Base-by-base conservation (phyloP, 257 asterid species). In the Solanum tarapatanum region DNA sequence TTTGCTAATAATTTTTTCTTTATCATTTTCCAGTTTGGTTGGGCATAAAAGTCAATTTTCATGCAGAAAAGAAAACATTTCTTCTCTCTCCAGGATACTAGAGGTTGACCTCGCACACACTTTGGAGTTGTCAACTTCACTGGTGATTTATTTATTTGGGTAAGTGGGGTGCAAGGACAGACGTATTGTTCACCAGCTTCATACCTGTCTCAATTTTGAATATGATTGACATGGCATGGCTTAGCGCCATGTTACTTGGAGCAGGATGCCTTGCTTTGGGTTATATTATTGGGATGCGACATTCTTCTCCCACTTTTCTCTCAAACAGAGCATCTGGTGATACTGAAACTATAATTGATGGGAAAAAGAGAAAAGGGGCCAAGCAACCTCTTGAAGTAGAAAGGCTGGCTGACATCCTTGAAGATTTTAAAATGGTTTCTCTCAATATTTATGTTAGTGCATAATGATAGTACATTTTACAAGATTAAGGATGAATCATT, bases 351-450 rank as follows among this genome's bases (percentile, higher is more conserved):
- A 41, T 69, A n/a, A 89, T 74, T 39, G 88, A 86, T 64, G 96
- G 91, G 58, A 91, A 87, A 84, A 92, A 90, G 87, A 92, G 89
- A 89, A 93, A 93, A 87, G 86, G 84, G 88, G 92, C 87, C 85
- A 95, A 95, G 91, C 93, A 83, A 43, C 90, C 90, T 51, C 95
- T 92, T 32, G 96, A 93, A 89, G 91, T 95, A 86, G 99, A 95
- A 88, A 95, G 92, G 86, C 93, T 97, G 36, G 98, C 99, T 41
- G 99, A 95, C 69, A 93, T 93, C 76, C 93, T 94, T 84, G 95
- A 95, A 37, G 98, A 97, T 89, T 97, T 97, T 90, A 97, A 97
- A 91, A 95, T 97, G 99, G 99, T 96, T 75, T 83, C 35, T 87
- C 43, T 86, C 24, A 76, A 43, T 39, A 3, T 41, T 43, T 79